Evolutionary conservation across 495 filamentous ascomycete species (phyloP), one percentile per base, ranked within the genome.

Genomic region (Neurospora sp.): DNA sequence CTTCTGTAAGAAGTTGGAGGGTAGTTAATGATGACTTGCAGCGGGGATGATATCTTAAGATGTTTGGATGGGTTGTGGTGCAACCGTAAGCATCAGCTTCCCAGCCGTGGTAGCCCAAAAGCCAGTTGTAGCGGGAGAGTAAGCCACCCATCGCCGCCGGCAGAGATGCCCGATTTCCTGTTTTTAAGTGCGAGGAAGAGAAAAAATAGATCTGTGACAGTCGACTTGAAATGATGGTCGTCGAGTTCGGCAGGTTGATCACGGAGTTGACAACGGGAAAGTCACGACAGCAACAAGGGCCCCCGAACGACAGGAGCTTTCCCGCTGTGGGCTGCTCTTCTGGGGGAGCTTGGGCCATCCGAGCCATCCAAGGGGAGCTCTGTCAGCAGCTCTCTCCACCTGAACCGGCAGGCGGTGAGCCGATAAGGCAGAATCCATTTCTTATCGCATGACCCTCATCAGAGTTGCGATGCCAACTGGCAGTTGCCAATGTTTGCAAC

Each of bases 371-470:
- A 34, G 15, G 54, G 54, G 15, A 34, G 54, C 28, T 72, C 31
- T 69, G 45, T 21, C 28, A 28, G 5, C 69, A 62, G n/a, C 19
- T 31, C 39, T 31, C 39, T 28, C 37, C 73, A 40, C n/a, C n/a
- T n/a, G n/a, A 71, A 69, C 48, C 19, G 48, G 70, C 70, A 75
- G 69, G 74, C 71, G 74, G 74, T 75, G 17, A 40, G 38, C 7
- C 11, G 59, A 11, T 73, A 73, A 70, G 62, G 71, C 71, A 72
- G 72, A 75, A 73, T 39, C 19, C 8, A 34, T 39, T 62, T 69
- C 74, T 69, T 75, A 75, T 75, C 69, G 69, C 36, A 24, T 39
- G 15, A n/a, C 70, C 13, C 31, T 28, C 70, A 4, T 8, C 17
- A 34, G 28, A 36, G 40, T 74, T 74, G 24, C 70, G 54, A 13